A percentile compares a stretch with the other conserved stretches of the same genome.
phyloP scores from a whole-genome alignment of 345 rosid genomes.

The Salix viminalis region DNA sequence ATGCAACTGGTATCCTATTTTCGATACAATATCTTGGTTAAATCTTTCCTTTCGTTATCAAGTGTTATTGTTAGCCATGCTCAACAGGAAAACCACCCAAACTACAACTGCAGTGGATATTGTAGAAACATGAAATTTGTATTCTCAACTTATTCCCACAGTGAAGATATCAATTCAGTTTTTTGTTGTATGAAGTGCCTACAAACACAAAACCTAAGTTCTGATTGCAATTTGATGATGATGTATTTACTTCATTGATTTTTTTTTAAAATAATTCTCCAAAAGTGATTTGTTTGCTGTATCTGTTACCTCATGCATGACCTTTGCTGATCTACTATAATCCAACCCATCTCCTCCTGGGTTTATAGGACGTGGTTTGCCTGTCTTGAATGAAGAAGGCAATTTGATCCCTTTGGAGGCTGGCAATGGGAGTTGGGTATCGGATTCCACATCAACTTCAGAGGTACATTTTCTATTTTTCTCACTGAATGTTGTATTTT shows the following conservation, averaged over 20 bases:
- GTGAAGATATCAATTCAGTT: not conserved
- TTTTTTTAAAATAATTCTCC: not conserved
- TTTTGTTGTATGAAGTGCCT: not conserved
- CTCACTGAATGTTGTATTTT: not conserved
- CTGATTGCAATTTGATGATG: not conserved
- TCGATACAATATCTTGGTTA: not conserved
- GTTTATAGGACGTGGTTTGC: slow-evolving; percentile 67
- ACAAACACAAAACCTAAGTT: not conserved
- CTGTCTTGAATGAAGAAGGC: slow-evolving; percentile 84
- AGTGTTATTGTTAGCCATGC: not conserved
- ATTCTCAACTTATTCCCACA: not conserved
- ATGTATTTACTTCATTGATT: not conserved
- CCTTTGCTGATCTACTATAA: not conserved
- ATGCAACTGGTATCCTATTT: not conserved
- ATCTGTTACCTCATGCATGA: not conserved
- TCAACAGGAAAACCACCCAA: not conserved
- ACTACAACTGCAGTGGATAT: not conserved
- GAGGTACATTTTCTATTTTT: slow-evolving; percentile 49
- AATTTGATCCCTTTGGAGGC: slow-evolving; percentile 50
- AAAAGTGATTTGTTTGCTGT: not conserved
- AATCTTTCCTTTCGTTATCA: not conserved
- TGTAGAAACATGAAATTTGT: not conserved
- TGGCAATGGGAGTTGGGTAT: slow-evolving; percentile 53
- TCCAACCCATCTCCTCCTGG: not conserved
- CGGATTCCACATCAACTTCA: slow-evolving; percentile 46